Conservation (phyloP, 306 rosid species). For the Cotoneaster glaucophyllus region DNA sequence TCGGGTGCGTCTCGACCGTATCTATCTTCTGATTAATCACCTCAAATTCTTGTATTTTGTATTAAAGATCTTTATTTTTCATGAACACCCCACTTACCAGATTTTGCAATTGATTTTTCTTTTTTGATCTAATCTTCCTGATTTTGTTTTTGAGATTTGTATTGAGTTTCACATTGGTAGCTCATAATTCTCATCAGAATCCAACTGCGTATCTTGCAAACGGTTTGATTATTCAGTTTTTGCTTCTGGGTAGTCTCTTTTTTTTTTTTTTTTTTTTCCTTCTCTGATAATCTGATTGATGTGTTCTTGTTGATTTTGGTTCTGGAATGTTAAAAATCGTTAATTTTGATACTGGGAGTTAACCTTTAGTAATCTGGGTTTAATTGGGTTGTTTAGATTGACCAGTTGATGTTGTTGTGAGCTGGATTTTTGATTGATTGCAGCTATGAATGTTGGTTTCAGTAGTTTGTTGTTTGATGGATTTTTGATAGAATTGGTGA, state of each 20-base stretch:
- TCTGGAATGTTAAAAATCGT: slow-evolving; percentile 27
- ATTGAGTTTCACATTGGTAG: slow-evolving; percentile 23
- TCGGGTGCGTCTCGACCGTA: slow-evolving; percentile 47
- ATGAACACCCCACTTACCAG: slow-evolving; percentile 11
- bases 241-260: slow-evolving; percentile 27
- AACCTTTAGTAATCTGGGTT: slow-evolving; percentile 22
- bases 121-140: slow-evolving; percentile 38
- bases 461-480: background rate
- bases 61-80: slow-evolving; percentile 38
- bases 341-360: slow-evolving; percentile 30
- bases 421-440: slow-evolving; percentile 14
- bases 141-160: slow-evolving; percentile 21
- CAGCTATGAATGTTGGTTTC: slow-evolving; percentile 11
- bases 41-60: slow-evolving; percentile 18
- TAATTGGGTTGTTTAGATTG: slow-evolving; percentile 13
- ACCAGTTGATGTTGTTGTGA: slow-evolving; percentile 20
- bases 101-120: slow-evolving; percentile 25
- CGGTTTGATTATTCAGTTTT: slow-evolving; percentile 23
- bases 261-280: background rate
- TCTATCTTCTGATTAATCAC: slow-evolving; percentile 17
- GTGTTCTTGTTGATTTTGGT: slow-evolving; percentile 5
- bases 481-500: slow-evolving; percentile 5
- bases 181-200: slow-evolving; percentile 12
- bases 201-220: slow-evolving; percentile 29
- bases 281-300: slow-evolving; percentile 1